Percentiles rank a stretch among this genome's conserved stretches.
These are phyloP conservation scores for Pseudohyphozyma bogoriensis DNA, from an alignment of 768 basidiomycete species.

Conservation along the genomic window DNA sequence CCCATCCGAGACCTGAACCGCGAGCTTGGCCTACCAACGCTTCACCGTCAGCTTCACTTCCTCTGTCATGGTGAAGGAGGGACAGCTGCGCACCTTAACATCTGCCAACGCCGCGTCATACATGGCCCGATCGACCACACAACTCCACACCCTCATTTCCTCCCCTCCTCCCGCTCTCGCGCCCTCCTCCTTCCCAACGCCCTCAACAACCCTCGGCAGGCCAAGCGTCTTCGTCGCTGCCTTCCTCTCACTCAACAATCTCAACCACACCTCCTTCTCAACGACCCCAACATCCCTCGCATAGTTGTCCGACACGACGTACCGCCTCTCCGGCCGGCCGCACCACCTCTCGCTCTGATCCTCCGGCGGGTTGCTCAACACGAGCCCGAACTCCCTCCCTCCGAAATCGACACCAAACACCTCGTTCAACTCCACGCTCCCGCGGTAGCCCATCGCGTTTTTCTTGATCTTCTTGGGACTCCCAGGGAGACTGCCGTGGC, in stretches of 20 bases:
- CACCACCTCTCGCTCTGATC: conserved; percentile 77
- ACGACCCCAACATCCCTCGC: conserved; percentile 3
- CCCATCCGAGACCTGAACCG: too few species aligned
- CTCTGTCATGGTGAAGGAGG: too few species aligned
- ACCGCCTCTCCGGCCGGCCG: conserved; percentile 69
- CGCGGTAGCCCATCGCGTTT: conserved; percentile 70
- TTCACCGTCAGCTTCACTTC: too few species aligned
- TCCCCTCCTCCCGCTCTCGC: background rate
- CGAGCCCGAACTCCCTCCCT: conserved; percentile 65
- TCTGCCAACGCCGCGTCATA: background rate
- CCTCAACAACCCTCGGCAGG: background rate
- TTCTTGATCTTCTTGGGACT: conserved; percentile 57
- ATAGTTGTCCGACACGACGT: conserved; percentile 47
- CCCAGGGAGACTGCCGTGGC: conserved; percentile 44
- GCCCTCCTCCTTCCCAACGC: conserved; percentile 1
- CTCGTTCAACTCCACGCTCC: conserved; percentile 78
- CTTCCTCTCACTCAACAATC: conserved; percentile 1
- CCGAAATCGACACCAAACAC: conserved; percentile 66
- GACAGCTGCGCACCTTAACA: background rate
- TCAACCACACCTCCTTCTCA: conserved; percentile 23
- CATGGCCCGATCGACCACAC: conserved; percentile 5
- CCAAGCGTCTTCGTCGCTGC: background rate
- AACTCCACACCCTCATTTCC: conserved; percentile 10
- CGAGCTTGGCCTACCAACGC: conserved; percentile 5
- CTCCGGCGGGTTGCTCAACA: conserved; percentile 67